Conservation (phyloP, 2,329 filamentous ascomycete species). For the Pseudocercospora eumusae region DNA sequence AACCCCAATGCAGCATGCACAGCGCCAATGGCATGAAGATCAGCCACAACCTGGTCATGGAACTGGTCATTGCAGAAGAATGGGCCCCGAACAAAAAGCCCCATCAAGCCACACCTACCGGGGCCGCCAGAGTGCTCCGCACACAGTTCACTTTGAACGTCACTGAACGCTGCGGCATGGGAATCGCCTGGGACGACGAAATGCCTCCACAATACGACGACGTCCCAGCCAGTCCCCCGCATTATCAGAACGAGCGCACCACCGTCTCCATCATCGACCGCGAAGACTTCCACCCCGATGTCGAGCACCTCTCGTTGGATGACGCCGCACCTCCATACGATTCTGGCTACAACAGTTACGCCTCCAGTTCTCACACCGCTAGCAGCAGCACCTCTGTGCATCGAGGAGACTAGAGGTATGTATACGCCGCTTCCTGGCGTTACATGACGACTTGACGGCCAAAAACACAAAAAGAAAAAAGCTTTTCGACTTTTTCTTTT, state of each 20-base stretch:
- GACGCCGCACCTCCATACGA: not conserved
- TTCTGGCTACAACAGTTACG: not conserved
- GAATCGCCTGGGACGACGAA: conserved; percentile 97
- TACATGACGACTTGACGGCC: conserved; percentile 5
- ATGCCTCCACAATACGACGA: conserved; percentile 91
- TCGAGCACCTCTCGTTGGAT: conserved; percentile 45
- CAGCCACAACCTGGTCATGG: conserved; percentile 81
- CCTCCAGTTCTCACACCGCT: not conserved
- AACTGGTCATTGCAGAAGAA: conserved; percentile 93
- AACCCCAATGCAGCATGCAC: conserved; percentile 76
- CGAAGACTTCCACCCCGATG: conserved; percentile 49
- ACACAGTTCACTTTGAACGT: conserved; percentile 86
- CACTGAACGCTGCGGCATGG: conserved; percentile 80
- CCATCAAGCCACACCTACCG: conserved; percentile 78
- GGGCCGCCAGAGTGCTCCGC: conserved; percentile 83
- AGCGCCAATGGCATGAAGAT: conserved; percentile 74
- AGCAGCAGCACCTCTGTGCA: not conserved
- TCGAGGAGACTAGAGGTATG: too few relatives aligned
- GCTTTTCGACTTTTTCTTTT: conserved; percentile 3
- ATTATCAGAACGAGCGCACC: conserved; percentile 43
- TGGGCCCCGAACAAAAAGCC: conserved; percentile 70
- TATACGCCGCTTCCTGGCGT: not conserved
- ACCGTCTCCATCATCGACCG: conserved; percentile 51
- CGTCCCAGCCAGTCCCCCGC: conserved; percentile 80
- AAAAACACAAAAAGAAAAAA: too few relatives aligned